Evolutionary conservation across 2,329 filamentous ascomycete species (phyloP), one percentile per base, ranked within the genome.

Genomic region (Aspergillus sojae): DNA sequence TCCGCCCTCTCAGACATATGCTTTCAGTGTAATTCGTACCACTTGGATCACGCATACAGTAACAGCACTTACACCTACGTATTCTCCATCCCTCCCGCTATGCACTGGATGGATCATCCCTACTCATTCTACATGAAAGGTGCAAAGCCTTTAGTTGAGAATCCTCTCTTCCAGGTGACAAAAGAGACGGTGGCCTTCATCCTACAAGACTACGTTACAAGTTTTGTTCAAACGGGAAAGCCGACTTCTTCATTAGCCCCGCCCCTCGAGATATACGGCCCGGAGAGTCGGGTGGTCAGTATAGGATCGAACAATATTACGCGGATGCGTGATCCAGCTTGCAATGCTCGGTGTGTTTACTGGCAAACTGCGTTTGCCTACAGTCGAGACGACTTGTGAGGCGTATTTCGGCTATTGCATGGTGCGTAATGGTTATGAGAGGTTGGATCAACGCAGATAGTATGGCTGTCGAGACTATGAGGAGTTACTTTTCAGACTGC

Each of bases 21-120:
- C 60, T 83, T 85, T 67, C 74, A 75, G 48, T 88, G 85, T 79
- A 86, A 86, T 71, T 83, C 83, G 9, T 78, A 82, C 71, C 86
- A 82, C 68, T 75, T 87, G 26, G 80, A 82, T 67, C 79, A 77
- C 6, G 85, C 82, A 3, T 85, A 75, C 14, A 84, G 85, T 67
- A 39, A 55, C 21, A 65, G 82, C 36, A 84, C 84, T 0, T 85
- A 84, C 70, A 77, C 80, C 0, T 88, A 87, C 69, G 73, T 82
- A 56, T 88, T 87, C 70, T 79, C 78, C 48, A 77, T 87, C 0
- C 80, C 81, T 0, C 85, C 85, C 0, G 85, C 79, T 4, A 70
- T 86, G 19, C 86, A 88, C 69, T 84, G 83, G 16, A 71, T 78
- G 43, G 86, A 88, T 65, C 65, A 85, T 4, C 58, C 77, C 0